phyloP scores from a whole-genome alignment of 202 grass and related monocot species.

The Setaria viridis region DNA sequence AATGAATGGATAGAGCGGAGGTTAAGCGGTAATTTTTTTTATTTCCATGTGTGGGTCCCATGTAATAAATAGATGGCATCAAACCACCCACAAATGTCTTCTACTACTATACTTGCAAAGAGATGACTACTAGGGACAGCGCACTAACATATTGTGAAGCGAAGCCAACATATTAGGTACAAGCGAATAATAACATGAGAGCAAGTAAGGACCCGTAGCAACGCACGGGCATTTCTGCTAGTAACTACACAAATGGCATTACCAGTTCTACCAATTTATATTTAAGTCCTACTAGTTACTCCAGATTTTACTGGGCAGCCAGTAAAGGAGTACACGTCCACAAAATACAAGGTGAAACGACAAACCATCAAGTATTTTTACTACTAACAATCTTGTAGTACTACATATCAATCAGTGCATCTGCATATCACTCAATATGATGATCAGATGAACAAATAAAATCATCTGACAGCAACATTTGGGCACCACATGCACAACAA shows the following conservation, averaged over 20 bases:
- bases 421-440: conserved; percentile 22
- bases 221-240: no score
- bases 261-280: background rate
- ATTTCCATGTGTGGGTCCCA: no score
- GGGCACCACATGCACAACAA: conserved; percentile 16
- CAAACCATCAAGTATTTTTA: background rate
- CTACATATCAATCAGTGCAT: background rate
- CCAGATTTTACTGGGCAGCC: background rate
- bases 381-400: conserved; percentile 27
- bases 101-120: no score
- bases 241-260: background rate
- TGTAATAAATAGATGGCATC: no score
- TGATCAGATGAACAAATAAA: conserved; percentile 21
- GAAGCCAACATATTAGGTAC: no score
- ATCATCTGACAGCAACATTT: background rate
- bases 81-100: no score
- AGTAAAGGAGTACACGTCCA: background rate
- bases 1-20: no score
- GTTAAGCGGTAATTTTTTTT: no score
- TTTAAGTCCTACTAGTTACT: background rate
- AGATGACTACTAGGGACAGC: no score
- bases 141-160: no score
- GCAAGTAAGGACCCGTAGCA: no score
- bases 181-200: no score
- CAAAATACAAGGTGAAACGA: background rate